Base-by-base conservation (phyloP, 2,329 filamentous ascomycete genomes). In the Hymenoscyphus occultus region DNA sequence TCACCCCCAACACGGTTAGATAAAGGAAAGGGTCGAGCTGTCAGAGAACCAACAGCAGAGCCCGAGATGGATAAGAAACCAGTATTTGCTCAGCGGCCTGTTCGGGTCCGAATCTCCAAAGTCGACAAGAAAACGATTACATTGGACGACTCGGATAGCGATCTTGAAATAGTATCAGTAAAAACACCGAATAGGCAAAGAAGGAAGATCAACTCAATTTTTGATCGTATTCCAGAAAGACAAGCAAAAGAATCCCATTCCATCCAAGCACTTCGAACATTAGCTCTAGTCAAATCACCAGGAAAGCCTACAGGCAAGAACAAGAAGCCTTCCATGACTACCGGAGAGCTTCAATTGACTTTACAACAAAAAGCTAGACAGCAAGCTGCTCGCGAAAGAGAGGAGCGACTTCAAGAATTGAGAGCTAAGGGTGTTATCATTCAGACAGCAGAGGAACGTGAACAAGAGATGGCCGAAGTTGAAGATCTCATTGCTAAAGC, bases 401-500 rank as follows among this genome's bases (percentile, higher is more conserved):
- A 91, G 66, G 88, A 91, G 70, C 89, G 89, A 63, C 83, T 98
- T 22, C 87, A 92, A 64, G 84, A 88, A 70, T 83, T 99, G 51
- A 87, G 86, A 72, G 88, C 90, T 12, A 92, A 90, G 77, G 95
- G 95, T 7, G 84, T 97, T 32, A 80, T 90, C 31, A 82, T 98
- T 19, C 90, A 93, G 76, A 97, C 91, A 0, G 86, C 89, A 1
- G 94, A 97, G 77, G 93, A 99, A 76, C 87, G 91, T 22, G 90
- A 93, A 74, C 86, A 86, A 40, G 90, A 96, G 75, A 86, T 92
- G 76, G 87, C 90, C 64, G 87, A 93, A 65, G 87, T 97, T 13
- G 95, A 98, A 71, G 90, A 97, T 73, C 84, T 98, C 66, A 86
- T 98, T 32, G 90, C 94, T 59, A 93, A 89, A 72, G 94, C 93